These are phyloP conservation scores for Nicotiana knightiana DNA, from an alignment of 257 asterid genomes.

Conservation along the genomic window DNA sequence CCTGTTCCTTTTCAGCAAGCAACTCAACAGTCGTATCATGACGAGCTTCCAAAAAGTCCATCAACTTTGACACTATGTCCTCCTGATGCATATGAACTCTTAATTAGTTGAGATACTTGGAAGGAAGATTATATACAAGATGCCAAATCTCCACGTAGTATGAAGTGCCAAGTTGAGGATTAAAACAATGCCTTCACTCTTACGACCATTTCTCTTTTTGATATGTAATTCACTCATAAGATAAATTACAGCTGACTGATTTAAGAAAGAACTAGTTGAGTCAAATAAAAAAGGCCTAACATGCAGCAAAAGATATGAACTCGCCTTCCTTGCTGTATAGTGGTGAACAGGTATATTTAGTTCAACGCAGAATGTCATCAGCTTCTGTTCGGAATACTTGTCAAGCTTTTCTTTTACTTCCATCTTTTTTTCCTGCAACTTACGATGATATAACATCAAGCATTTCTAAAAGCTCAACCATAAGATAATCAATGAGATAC, in stretches of 20 bases:
- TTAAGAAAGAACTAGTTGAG: not conserved
- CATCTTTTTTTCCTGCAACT: slow-evolving; percentile 58
- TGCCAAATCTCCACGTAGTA: not conserved
- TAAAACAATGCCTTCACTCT: not conserved
- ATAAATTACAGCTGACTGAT: no score
- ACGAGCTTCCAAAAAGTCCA: slow-evolving; percentile 74
- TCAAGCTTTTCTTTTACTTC: slow-evolving; percentile 73
- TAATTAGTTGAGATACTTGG: not conserved
- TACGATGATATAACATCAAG: slow-evolving; percentile 6
- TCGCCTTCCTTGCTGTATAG: slow-evolving; percentile 60
- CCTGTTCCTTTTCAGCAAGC: slow-evolving; percentile 79
- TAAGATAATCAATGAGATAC: not conserved
- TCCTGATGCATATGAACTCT: slow-evolving; percentile 44
- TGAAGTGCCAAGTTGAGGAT: not conserved
- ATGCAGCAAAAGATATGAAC: slow-evolving; percentile 15
- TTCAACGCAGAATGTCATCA: slow-evolving; percentile 60
- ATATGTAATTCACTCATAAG: not conserved
- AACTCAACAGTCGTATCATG: slow-evolving; percentile 59
- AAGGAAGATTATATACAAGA: slow-evolving; percentile 4
- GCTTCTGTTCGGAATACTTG: slow-evolving; percentile 70
- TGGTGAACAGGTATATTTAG: slow-evolving; percentile 58
- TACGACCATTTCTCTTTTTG: not conserved
- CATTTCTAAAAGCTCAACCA: not conserved
- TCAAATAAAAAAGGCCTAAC: not conserved
- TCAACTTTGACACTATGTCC: slow-evolving; percentile 61